These are phyloP conservation scores for Vishniacozyma victoriae DNA, from an alignment of 768 basidiomycete genomes.

Conservation along the genomic window DNA sequence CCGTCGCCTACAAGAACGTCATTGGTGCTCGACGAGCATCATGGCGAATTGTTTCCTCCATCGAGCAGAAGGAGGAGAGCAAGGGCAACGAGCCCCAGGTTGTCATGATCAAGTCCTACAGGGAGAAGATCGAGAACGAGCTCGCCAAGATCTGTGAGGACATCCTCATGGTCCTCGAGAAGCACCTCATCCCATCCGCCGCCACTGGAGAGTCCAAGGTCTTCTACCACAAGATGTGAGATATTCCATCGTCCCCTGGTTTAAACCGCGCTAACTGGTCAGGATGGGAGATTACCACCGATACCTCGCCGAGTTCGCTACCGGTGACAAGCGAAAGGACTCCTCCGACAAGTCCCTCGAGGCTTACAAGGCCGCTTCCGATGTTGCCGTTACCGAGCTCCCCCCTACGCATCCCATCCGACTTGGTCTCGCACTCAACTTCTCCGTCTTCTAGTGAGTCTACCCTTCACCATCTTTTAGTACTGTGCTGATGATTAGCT, in stretches of 20 bases:
- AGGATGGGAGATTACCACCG: constrained; percentile 99
- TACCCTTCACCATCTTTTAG: background rate
- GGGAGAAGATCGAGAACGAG: constrained; percentile 95
- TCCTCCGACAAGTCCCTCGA: constrained; percentile 95
- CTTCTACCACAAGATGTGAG: constrained; percentile 99
- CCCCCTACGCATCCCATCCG: constrained; percentile 89
- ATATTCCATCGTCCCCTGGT: constrained; percentile 2
- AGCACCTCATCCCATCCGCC: constrained; percentile 92
- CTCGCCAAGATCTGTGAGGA: constrained; percentile 98
- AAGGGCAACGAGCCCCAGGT: constrained; percentile 97
- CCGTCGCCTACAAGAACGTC: constrained; percentile 98
- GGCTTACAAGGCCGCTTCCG: constrained; percentile 86
- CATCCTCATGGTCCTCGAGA: constrained; percentile 92
- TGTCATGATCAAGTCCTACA: constrained; percentile 93
- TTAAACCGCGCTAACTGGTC: constrained; percentile 9
- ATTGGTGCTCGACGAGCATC: constrained; percentile 97
- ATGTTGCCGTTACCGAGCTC: constrained; percentile 92
- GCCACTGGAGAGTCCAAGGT: constrained; percentile 96
- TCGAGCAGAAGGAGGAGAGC: constrained; percentile 98
- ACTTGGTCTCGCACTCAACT: constrained; percentile 96
- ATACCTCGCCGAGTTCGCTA: constrained; percentile 97
- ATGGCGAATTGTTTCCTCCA: constrained; percentile 96
- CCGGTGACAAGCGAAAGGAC: constrained; percentile 94
- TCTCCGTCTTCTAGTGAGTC: constrained; percentile 87
- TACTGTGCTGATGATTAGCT: constrained; percentile 48